Evolutionary conservation across 2,329 filamentous ascomycete species (phyloP).

Genomic region (Cladosporium sp.): DNA sequence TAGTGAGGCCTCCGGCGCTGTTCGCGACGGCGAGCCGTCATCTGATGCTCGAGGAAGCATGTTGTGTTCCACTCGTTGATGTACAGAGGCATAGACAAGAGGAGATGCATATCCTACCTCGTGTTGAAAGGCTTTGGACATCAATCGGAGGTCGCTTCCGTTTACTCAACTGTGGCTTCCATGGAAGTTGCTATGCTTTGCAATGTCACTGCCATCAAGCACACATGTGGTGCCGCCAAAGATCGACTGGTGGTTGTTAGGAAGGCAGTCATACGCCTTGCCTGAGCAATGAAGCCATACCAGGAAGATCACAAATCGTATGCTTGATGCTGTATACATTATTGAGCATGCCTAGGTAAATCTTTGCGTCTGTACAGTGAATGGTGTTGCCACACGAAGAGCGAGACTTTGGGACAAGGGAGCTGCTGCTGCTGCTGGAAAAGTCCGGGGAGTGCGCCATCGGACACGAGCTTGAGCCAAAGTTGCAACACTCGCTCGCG

Average conservation of each 20-base stretch:
- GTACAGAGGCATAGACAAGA: not conserved
- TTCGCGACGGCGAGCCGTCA: conserved; percentile 2
- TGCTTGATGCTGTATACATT: not conserved
- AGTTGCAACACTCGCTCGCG: not conserved
- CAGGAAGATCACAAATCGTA: not conserved
- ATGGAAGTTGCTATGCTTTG: not conserved
- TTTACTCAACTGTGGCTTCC: not conserved
- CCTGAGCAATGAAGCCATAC: not conserved
- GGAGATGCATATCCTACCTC: not conserved
- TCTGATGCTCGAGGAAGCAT: conserved; percentile 10
- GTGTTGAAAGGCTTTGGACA: not conserved
- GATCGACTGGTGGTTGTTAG: not conserved
- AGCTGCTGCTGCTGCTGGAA: not conserved
- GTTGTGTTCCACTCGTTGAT: conserved; percentile 5
- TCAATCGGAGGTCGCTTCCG: not conserved
- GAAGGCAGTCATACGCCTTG: not conserved
- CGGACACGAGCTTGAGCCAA: not conserved
- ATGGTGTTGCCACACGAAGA: not conserved
- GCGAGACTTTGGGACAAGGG: not conserved
- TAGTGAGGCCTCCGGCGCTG: conserved; percentile 7
- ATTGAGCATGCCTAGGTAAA: not conserved
- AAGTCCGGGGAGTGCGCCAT: not conserved
- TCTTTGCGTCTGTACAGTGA: not conserved
- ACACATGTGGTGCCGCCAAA: not conserved
- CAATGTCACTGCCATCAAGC: not conserved